These are phyloP conservation scores for Macrocybe gigantea DNA, from an alignment of 768 basidiomycete genomes.

Conservation along the genomic window DNA sequence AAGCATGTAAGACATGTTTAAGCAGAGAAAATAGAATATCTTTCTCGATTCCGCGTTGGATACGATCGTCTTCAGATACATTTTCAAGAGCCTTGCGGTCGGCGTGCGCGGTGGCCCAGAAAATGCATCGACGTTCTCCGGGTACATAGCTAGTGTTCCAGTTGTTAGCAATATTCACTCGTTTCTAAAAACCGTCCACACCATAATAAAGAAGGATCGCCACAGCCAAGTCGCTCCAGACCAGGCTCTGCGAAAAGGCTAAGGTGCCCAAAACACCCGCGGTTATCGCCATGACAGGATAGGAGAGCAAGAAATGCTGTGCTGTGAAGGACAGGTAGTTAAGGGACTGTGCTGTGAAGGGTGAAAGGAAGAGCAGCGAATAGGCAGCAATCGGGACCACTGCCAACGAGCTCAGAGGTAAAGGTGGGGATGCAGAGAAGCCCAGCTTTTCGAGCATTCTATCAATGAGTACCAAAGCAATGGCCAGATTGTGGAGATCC, in stretches of 20 bases:
- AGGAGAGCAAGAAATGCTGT: conserved; percentile 56
- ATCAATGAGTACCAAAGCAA: not conserved
- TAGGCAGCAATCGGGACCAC: conserved; percentile 60
- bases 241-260: conserved; percentile 56
- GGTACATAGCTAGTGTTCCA: conserved; percentile 41
- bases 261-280: conserved; percentile 52
- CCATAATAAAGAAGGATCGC: conserved; percentile 60
- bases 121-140: conserved; percentile 36
- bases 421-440: conserved; percentile 41
- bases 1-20: conserved; percentile 95
- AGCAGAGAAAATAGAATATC: conserved; percentile 94
- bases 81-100: conserved; percentile 47
- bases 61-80: conserved; percentile 86
- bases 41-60: conserved; percentile 88
- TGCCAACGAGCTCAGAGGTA: conserved; percentile 53
- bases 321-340: conserved; percentile 43
- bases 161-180: not conserved
- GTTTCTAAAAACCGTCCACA: conserved; percentile 21
- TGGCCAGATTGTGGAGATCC: not conserved
- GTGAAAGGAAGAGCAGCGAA: conserved; percentile 53
- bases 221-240: conserved; percentile 55
- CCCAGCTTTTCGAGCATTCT: conserved; percentile 31
- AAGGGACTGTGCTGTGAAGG: conserved; percentile 41
- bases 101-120: conserved; percentile 43
- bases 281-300: conserved; percentile 41